Base-by-base conservation (phyloP, 108 stramenopile species). In the Pseudonitzschia pungens region DNA sequence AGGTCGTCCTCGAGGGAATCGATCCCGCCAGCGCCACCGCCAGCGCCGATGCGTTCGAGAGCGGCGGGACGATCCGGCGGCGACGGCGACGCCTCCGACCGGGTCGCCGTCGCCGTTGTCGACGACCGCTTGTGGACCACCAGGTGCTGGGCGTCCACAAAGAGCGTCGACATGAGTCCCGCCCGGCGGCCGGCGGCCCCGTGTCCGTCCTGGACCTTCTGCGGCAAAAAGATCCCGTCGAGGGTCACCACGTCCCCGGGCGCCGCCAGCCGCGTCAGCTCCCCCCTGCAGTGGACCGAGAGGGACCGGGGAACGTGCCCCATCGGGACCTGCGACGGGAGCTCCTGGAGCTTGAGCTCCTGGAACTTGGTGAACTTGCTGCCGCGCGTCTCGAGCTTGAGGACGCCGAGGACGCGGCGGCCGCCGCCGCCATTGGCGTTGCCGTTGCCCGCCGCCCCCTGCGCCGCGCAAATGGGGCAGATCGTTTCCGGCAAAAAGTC, bases 211-310 rank as follows among this genome's bases (percentile, higher is more conserved):
- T 82, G 82, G 43, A 92, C 82, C 29, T 91, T 75, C 73, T 87
- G 87, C 1, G 98, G 97, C 69, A 97, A 81, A 72, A 97, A 99
- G 11, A 99, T 76, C 10, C 97, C 98, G 54, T 90, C 87, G 43
- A 98, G 79, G 3, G 94, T 95, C n/a, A 98, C 91, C 29, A 95
- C 92, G 76, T 99, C 97, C 15, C 98, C 97, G n/a, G 99, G 98
- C 63, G 76, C 70, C 33, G 94, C 91, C 32, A 85, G 31, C 21
- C 98, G 84, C 5, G 97, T 97, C 69, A 96, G 75, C 51, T 96
- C 95, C 0, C 98, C 99, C 12, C 89, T 77, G 81, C 90, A 93
- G 54, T 96, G 90, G 36, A 98, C 94, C 21, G 81, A 92, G 83
- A 98, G 87, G 65, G 92, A 81, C 26, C 98, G 77, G 15, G 99